Evolutionary conservation across 225 moss, liverwort and hornwort species (phyloP).

Genomic region (Pleurozium schreberi): DNA sequence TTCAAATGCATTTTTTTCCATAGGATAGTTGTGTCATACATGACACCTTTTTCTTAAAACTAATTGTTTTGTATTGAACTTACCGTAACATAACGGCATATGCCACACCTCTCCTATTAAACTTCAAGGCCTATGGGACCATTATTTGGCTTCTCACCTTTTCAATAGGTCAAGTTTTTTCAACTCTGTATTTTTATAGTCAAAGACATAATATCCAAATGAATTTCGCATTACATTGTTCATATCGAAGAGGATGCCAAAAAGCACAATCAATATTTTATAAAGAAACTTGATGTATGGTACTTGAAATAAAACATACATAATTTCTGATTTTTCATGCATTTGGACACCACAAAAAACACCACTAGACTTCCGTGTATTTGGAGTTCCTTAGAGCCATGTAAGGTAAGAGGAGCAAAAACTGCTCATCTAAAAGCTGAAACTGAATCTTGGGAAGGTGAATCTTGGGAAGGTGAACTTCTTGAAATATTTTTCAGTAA

Average conservation of each 20-base stretch:
- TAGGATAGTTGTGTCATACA: background rate
- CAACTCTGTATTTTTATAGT: background rate
- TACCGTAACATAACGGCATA: background rate
- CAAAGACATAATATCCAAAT: background rate
- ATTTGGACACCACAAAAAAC: too few species aligned
- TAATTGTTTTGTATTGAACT: background rate
- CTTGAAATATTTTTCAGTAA: too few species aligned
- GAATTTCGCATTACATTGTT: background rate
- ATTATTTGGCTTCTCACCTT: background rate
- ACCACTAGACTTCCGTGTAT: accelerated
- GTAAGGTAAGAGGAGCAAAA: too few species aligned
- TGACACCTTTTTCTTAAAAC: background rate
- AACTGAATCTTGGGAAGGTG: too few species aligned
- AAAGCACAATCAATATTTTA: background rate
- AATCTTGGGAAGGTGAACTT: too few species aligned
- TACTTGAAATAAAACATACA: background rate
- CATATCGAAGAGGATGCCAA: background rate
- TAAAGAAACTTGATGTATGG: background rate
- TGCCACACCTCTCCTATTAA: background rate
- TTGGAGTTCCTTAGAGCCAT: too few species aligned
- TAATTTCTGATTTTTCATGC: background rate
- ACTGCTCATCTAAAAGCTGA: too few species aligned
- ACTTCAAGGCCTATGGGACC: too few species aligned
- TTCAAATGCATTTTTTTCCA: background rate
- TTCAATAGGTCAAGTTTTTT: background rate